Conservation (phyloP, 2,329 filamentous ascomycete species). For the Cladophialophora exuberans region DNA sequence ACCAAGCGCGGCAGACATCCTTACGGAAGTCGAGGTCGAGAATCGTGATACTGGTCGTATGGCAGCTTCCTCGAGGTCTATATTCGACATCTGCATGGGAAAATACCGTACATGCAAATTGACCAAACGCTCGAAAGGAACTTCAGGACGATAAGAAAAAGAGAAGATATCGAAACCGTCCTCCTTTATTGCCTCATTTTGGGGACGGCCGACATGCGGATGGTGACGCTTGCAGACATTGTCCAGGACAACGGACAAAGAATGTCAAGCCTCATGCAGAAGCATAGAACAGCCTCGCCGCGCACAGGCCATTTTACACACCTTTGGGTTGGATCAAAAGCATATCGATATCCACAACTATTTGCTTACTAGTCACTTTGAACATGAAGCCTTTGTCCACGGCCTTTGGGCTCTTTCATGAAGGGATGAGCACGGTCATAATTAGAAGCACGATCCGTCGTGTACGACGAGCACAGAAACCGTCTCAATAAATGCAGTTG, state of each 20-base stretch:
- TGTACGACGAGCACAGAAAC: no score
- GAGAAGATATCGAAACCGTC: neutral
- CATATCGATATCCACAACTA: neutral
- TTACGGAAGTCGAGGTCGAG: slow-evolving; percentile 21
- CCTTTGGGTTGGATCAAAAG: neutral
- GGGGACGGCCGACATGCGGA: neutral
- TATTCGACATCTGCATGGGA: slow-evolving; percentile 14
- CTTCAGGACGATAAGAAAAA: neutral
- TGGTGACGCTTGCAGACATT: slow-evolving; percentile 14
- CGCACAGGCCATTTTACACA: slow-evolving; percentile 3
- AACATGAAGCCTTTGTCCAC: slow-evolving; percentile 6
- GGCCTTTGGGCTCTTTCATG: no score
- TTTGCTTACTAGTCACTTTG: no score
- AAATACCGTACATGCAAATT: neutral
- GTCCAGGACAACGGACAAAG: slow-evolving; percentile 23
- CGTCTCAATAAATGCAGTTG: no score
- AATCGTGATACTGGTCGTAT: slow-evolving; percentile 20
- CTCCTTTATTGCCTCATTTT: slow-evolving; percentile 2
- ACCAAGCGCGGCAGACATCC: slow-evolving; percentile 11
- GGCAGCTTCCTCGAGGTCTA: slow-evolving; percentile 1
- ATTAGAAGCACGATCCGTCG: no score
- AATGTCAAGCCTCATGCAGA: slow-evolving; percentile 13
- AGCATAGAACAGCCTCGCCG: slow-evolving; percentile 12
- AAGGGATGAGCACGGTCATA: no score
- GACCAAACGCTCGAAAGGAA: neutral